Evolutionary conservation across 345 rosid species (phyloP).

Genomic region (Arabidopsis suecica): DNA sequence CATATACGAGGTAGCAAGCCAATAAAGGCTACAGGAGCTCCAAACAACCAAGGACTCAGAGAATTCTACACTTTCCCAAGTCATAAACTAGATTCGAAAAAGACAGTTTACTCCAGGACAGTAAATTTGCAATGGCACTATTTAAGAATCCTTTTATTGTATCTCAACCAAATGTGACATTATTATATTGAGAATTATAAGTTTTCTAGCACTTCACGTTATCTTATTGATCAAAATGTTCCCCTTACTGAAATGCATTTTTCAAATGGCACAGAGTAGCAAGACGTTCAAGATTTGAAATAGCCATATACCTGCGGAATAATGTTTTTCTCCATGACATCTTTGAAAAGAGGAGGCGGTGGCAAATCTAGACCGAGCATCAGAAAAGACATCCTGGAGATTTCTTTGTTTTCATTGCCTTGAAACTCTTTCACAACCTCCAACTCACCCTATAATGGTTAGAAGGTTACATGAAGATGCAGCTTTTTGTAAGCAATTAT

Average conservation of each 20-base stretch:
- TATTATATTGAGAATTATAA: not conserved
- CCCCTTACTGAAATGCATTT: conserved; percentile 4
- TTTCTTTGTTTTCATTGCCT: conserved; percentile 55
- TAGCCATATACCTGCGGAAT: conserved; percentile 81
- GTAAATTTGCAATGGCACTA: not conserved
- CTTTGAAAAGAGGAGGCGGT: conserved; percentile 95
- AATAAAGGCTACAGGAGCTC: not conserved
- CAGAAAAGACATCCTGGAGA: conserved; percentile 86
- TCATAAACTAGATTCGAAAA: not conserved
- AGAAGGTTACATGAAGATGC: conserved; percentile 2
- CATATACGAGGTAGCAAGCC: conserved; percentile 1
- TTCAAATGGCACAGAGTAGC: conserved; percentile 1
- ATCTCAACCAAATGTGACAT: conserved; percentile 3
- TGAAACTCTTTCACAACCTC: conserved; percentile 88
- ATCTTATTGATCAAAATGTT: not conserved
- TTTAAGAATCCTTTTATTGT: not conserved
- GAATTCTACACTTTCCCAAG: conserved; percentile 12
- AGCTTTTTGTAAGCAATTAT: not conserved
- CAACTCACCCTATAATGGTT: conserved; percentile 70
- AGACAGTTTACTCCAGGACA: not conserved
- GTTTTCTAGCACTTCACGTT: not conserved
- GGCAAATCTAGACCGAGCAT: conserved; percentile 99
- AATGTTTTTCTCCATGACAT: conserved; percentile 98
- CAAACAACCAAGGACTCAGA: not conserved
- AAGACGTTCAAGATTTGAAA: conserved; percentile 4